Evolutionary conservation across 2,329 filamentous ascomycete species (phyloP).

Genomic region (Phoma sp.): DNA sequence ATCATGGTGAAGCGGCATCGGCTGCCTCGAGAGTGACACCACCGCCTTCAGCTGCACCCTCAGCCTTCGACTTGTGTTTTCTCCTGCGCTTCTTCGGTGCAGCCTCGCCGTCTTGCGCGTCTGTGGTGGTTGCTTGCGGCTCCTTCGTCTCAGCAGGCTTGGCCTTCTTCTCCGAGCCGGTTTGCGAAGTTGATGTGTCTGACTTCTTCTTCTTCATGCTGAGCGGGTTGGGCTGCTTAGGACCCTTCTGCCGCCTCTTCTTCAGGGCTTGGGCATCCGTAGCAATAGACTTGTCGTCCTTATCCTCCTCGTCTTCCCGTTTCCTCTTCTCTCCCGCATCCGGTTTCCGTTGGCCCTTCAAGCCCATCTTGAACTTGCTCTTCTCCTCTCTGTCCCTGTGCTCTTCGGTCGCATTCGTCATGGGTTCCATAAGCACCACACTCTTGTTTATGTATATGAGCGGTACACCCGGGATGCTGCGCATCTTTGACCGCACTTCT

Average conservation of each 20-base stretch:
- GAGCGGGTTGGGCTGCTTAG: constrained; percentile 75
- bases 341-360: constrained; percentile 58
- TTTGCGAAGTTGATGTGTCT: constrained; percentile 18
- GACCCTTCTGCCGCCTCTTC: constrained; percentile 64
- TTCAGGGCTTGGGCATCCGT: constrained; percentile 45
- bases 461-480: constrained; percentile 74
- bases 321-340: constrained; percentile 45
- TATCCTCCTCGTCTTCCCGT: constrained; percentile 59
- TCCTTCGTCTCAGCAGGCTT: constrained; percentile 17
- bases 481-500: constrained; percentile 68
- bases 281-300: constrained; percentile 33
- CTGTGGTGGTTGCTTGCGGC: constrained; percentile 12
- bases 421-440: constrained; percentile 81
- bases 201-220: constrained; percentile 75
- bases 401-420: constrained; percentile 71
- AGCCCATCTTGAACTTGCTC: constrained; percentile 74
- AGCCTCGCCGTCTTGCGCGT: constrained; percentile 30
- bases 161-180: constrained; percentile 24
- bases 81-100: constrained; percentile 49
- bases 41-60: constrained; percentile 24
- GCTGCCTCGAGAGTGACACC: constrained; percentile 18
- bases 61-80: constrained; percentile 49
- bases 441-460: constrained; percentile 80
- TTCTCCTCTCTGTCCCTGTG: constrained; percentile 73
- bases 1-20: constrained; percentile 33